Conservation (phyloP, 106 monocot species). For the Dioscorea zingiberensis region DNA sequence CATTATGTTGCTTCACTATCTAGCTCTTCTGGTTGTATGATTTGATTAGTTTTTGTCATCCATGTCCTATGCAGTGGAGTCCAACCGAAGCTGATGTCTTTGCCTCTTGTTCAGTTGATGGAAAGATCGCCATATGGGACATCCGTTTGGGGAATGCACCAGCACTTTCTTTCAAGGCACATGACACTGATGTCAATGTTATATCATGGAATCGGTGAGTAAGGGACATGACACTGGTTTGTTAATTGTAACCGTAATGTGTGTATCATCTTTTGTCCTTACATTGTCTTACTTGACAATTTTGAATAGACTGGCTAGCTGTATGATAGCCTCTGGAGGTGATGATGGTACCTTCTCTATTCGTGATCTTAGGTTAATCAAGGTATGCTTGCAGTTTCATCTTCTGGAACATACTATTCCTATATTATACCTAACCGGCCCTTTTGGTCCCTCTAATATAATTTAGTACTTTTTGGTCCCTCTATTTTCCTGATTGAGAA, state of each 20-base stretch:
- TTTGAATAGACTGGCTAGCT: slow-evolving; percentile 68
- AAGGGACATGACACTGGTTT: background rate
- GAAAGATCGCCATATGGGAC: slow-evolving; percentile 88
- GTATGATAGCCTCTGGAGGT: slow-evolving; percentile 96
- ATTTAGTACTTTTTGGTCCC: too few relatives aligned
- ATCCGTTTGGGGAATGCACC: slow-evolving; percentile 68
- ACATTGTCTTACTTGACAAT: background rate
- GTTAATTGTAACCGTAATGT: slow-evolving; percentile 4
- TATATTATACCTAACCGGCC: too few relatives aligned
- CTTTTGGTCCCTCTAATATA: too few relatives aligned
- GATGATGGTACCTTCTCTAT: slow-evolving; percentile 91
- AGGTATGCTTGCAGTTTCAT: slow-evolving; percentile 33
- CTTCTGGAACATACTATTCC: too few relatives aligned
- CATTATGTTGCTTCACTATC: too few relatives aligned
- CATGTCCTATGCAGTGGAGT: slow-evolving; percentile 64
- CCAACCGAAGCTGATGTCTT: slow-evolving; percentile 95
- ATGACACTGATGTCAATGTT: slow-evolving; percentile 86
- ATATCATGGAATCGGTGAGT: slow-evolving; percentile 93
- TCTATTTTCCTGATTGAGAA: too few relatives aligned
- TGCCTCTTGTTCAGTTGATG: slow-evolving; percentile 94
- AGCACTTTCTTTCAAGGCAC: slow-evolving; percentile 75
- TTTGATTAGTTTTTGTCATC: too few relatives aligned
- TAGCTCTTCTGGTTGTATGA: too few relatives aligned
- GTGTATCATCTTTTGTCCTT: background rate
- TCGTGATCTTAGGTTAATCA: slow-evolving; percentile 82